Evolutionary conservation across 306 rosid species (phyloP), one percentile per base, ranked within the genome.

Genomic region (Styphnolobium japonicum): DNA sequence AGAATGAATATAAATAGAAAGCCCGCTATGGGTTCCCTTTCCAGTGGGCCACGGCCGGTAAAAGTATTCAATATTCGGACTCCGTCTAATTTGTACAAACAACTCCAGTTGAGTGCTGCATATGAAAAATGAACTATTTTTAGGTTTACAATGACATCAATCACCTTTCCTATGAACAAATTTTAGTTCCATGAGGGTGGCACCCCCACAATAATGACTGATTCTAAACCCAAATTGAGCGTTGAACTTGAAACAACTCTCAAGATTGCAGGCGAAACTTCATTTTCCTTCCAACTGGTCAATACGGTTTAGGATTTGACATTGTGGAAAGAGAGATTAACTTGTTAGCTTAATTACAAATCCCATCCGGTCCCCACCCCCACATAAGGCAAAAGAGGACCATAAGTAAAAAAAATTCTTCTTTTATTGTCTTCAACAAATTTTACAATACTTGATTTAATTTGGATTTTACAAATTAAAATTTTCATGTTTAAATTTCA

Each of bases 211-310:
- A 65, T 37, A 39, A 62, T 7, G 62, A 48, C 18, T 21, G 14
- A 12, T 63, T 76, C 15, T 61, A 76, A 40, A 16, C 43, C 56
- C n/a, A 31, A 67, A 68, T 31, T 57, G 11, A 67, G 55, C 46
- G 19, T 52, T 48, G 57, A 61, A 3, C 14, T 52, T 48, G 57
- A 61, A 3, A 25, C 1, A 37, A 25, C 58, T 23, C 23, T 56
- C 39, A 23, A 19, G 3, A 61, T 25, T 25, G 33, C 39, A 23
- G 12, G 37, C 52, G 23, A 27, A 61, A 43, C 34, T 60, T 76
- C 27, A 5, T 48, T 75, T 76, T 45, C 53, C 63, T 40, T 76
- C 39, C 63, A 76, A 62, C n/a, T 31, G 71, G 62, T 62, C 29
- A 69, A 46, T 31, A 16, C 4, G 19, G 42, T 18, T 4, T 31